phyloP scores from a whole-genome alignment of 2,329 filamentous ascomycete genomes.

The Paracoccidioides brasiliensis region DNA sequence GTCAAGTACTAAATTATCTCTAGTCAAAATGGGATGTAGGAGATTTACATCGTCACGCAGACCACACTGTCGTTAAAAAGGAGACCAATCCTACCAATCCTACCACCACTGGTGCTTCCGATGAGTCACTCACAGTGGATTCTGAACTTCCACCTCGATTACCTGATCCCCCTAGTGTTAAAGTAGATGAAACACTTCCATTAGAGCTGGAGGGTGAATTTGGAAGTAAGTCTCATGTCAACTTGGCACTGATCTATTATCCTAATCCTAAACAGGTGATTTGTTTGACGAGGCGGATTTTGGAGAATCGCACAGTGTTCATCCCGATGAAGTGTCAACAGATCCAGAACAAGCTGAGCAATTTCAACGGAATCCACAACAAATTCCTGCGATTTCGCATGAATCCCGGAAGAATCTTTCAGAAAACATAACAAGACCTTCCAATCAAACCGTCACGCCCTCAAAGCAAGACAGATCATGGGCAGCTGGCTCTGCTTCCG shows the following conservation, averaged over 20 bases:
- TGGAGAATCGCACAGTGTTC: constrained; percentile 52
- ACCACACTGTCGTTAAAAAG: constrained; percentile 52
- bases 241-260: not conserved
- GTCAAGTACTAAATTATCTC: not conserved
- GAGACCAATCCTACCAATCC: constrained; percentile 27
- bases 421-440: not conserved
- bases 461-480: constrained; percentile 26
- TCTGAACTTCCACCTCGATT: constrained; percentile 31
- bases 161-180: constrained; percentile 15
- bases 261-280: constrained; percentile 27
- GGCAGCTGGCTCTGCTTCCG: constrained; percentile 12
- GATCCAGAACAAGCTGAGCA: constrained; percentile 22
- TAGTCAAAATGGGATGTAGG: constrained; percentile 60
- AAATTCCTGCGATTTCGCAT: not conserved
- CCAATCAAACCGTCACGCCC: constrained; percentile 22
- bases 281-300: constrained; percentile 70
- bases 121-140: constrained; percentile 23
- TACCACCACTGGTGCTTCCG: constrained; percentile 9
- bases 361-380: constrained; percentile 11
- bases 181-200: constrained; percentile 14
- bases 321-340: constrained; percentile 64
- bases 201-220: constrained; percentile 32
- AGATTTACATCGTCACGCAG: constrained; percentile 69
- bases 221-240: constrained; percentile 23
- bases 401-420: not conserved